Evolutionary conservation across 495 filamentous ascomycete genomes (phyloP).

Genomic region (Polyplosphaeria fusca): DNA sequence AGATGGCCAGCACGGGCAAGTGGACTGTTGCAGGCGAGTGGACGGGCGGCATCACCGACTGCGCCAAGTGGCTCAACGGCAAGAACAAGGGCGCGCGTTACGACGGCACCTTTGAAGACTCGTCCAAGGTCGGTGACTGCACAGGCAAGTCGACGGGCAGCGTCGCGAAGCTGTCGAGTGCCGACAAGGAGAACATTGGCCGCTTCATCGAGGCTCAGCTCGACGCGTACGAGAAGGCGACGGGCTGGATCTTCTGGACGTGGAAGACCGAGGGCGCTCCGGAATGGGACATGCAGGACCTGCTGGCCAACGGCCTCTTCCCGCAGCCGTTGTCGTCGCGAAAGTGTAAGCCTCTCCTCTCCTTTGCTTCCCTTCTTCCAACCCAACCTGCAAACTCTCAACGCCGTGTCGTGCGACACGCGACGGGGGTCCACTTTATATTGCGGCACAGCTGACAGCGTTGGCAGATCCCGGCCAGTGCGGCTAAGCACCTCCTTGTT

Average conservation of each 20-base stretch:
- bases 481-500: conserved; percentile 18
- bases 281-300: conserved; percentile 79
- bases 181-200: conserved; percentile 57
- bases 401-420: too few relatives aligned
- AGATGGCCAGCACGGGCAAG: conserved; percentile 43
- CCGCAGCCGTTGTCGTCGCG: conserved; percentile 56
- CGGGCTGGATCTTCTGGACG: conserved; percentile 78
- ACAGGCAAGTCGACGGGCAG: conserved; percentile 56
- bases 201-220: conserved; percentile 70
- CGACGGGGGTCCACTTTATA: not conserved
- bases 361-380: not conserved
- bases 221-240: conserved; percentile 65
- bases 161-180: conserved; percentile 49
- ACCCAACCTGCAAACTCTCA: too few relatives aligned
- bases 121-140: conserved; percentile 55
- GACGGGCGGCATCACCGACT: conserved; percentile 56
- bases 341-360: conserved; percentile 38
- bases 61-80: conserved; percentile 51
- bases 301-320: conserved; percentile 58
- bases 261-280: conserved; percentile 85
- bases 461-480: conserved; percentile 47
- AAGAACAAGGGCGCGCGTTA: conserved; percentile 43
- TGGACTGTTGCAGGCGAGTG: conserved; percentile 71
- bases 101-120: conserved; percentile 58
- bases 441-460: conserved; percentile 9